A percentile compares a stretch with the other conserved stretches of the same genome.
These are phyloP conservation scores for Mucuna pruriens DNA, from an alignment of 306 rosid genomes.

Conservation along the genomic window DNA sequence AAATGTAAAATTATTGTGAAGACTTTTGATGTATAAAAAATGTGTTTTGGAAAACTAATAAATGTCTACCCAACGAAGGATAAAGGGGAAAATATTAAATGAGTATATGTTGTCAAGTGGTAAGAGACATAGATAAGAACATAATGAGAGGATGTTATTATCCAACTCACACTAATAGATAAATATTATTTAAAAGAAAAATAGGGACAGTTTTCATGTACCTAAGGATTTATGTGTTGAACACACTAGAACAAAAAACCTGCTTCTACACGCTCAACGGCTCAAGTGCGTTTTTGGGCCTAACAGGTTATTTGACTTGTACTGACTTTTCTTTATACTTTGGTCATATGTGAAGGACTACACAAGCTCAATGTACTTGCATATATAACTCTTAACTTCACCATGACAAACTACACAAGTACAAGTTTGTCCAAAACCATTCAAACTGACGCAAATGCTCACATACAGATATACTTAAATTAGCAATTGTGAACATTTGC, in stretches of 20 bases:
- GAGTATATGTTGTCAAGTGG: background rate
- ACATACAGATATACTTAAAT: background rate
- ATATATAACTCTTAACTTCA: background rate
- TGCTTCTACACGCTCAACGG: background rate
- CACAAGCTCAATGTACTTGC: background rate
- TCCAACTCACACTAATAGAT: background rate
- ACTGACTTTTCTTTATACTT: background rate
- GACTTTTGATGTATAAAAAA: background rate
- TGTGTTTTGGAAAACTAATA: background rate
- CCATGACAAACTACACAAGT: conserved; percentile 1
- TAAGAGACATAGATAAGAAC: background rate
- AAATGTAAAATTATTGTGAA: background rate
- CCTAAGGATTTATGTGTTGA: background rate
- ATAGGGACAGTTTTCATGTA: background rate
- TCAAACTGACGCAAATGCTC: background rate
- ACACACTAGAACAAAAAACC: background rate
- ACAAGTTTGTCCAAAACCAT: background rate
- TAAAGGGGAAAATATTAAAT: background rate
- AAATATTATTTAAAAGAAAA: background rate
- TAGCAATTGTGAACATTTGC: background rate
- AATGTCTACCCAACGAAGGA: background rate
- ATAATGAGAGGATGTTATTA: background rate
- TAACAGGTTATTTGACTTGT: background rate
- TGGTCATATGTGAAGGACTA: conserved; percentile 9
- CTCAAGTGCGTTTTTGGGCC: background rate